Evolutionary conservation across 225 moss, liverwort and hornwort genomes (phyloP), one percentile per base, ranked within the genome.

Genomic region (Anthoceros angustus): DNA sequence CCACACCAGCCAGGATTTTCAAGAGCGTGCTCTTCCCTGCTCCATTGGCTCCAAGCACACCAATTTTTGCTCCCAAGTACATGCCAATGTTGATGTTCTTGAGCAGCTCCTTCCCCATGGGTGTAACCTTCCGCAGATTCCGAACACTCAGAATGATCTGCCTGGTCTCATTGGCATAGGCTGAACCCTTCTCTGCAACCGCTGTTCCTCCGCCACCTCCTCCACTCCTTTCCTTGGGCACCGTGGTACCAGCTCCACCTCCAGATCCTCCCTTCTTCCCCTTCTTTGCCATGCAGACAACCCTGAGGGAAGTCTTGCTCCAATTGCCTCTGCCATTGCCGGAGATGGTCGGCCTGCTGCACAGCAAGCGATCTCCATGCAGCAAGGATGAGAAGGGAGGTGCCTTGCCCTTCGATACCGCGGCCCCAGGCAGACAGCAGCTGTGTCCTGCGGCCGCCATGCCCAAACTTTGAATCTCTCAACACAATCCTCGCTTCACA

Each of bases 41-140:
- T 68, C 94, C 94, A 71, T 95, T 95, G 46, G 94, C 76, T 68
- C 94, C 94, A 65, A 95, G 71, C 61, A 95, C 80, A 61, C 94
- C 94, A 39, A 95, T 95, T 71, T 95, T 95, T 11, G 94, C 94
- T 42, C 94, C 94, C 70, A 90, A 83, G 66, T 95, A 95, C 94
- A 95, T 95, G 39, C 94, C 94, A 64, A 95, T 46, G 71, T 90
- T 93, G 64, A 93, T 87, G 55, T 83, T 82, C 70, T 93, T 95
- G 39, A 95, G 77, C 16, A 95, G 79, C 73, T 88, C 91, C 73
- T 88, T 95, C 43, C 94, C 94, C 72, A 75, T 74, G 2, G 91
- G 91, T 38, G 91, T 95, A 64, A 91, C 88, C 90, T 94, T 94
- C 41, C 82, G 73, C 62, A 94, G 83, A 72, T 91, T 95, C 0